Conservation (phyloP, 768 basidiomycete species). For the Coprinellus micaceus region DNA sequence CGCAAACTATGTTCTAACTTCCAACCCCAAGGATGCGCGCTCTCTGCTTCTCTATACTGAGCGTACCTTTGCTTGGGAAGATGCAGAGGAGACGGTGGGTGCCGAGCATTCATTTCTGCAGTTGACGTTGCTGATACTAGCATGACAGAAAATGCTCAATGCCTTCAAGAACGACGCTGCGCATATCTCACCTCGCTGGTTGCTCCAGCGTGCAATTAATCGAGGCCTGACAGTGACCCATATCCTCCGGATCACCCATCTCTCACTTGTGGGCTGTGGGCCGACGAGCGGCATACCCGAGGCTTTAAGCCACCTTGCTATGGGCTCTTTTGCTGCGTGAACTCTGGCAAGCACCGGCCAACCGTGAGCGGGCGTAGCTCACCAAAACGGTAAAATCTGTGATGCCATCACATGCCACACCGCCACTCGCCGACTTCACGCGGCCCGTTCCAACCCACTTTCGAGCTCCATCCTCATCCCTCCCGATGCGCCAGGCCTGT, state of each 20-base stretch:
- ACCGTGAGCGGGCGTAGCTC: too few relatives aligned
- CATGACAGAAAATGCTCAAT: slow-evolving; percentile 19
- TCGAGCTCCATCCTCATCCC: too few relatives aligned
- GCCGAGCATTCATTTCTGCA: background rate
- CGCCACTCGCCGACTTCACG: too few relatives aligned
- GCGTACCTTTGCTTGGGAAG: background rate
- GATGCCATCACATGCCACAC: too few relatives aligned
- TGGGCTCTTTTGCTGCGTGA: too few relatives aligned
- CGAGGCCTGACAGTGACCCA: slow-evolving; percentile 13
- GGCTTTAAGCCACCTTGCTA: too few relatives aligned
- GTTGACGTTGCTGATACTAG: background rate
- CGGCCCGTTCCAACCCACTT: too few relatives aligned
- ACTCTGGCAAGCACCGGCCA: too few relatives aligned
- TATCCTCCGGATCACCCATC: background rate
- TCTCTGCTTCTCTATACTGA: background rate
- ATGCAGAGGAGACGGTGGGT: background rate
- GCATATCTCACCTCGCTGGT: slow-evolving; percentile 24
- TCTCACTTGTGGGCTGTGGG: too few relatives aligned
- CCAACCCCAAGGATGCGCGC: background rate
- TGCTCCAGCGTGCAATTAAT: slow-evolving; percentile 21
- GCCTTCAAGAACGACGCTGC: slow-evolving; percentile 26
- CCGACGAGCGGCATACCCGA: too few relatives aligned
- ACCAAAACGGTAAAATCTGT: too few relatives aligned
- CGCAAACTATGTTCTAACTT: background rate
- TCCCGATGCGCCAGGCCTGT: too few relatives aligned